Percentiles rank a stretch among this genome's conserved stretches.
Conservation (phyloP, 805 yeast genomes). For the Komagataella kurtzmanii region DNA sequence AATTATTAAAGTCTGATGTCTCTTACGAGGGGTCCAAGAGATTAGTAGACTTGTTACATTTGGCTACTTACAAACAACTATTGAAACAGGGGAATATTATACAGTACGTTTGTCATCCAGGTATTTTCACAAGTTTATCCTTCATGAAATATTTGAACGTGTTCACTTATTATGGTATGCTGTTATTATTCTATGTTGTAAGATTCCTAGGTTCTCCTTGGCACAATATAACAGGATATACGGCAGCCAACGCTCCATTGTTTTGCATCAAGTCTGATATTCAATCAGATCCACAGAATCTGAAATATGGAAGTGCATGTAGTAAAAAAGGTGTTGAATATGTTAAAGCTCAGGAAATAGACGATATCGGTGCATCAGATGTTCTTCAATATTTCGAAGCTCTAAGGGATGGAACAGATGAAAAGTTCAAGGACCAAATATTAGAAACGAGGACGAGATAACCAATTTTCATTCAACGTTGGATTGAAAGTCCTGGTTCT, state of each 20-base stretch:
- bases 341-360: constrained; percentile 41
- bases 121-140: constrained; percentile 78
- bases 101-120: constrained; percentile 84
- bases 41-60: constrained; percentile 70
- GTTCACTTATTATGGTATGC: constrained; percentile 78
- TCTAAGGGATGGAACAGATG: constrained; percentile 60
- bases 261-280: constrained; percentile 44
- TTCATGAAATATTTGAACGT: constrained; percentile 65
- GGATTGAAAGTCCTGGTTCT: neutral
- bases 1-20: constrained; percentile 44
- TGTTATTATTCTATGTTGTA: constrained; percentile 70
- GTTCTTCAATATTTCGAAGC: constrained; percentile 50
- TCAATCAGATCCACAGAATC: constrained; percentile 25
- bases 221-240: constrained; percentile 82
- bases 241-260: constrained; percentile 80
- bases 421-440: constrained; percentile 60
- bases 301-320: constrained; percentile 66
- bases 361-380: constrained; percentile 50
- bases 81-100: constrained; percentile 34
- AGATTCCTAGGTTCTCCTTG: constrained; percentile 74
- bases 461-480: neutral
- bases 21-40: constrained; percentile 92
- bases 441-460: constrained; percentile 27
- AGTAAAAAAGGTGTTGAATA: constrained; percentile 52
- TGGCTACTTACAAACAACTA: constrained; percentile 47